A percentile compares a stretch with the other conserved stretches of the same genome.
These are phyloP conservation scores for Exophiala xenobiotica DNA, from an alignment of 2,329 filamentous ascomycete species.

Conservation along the genomic window DNA sequence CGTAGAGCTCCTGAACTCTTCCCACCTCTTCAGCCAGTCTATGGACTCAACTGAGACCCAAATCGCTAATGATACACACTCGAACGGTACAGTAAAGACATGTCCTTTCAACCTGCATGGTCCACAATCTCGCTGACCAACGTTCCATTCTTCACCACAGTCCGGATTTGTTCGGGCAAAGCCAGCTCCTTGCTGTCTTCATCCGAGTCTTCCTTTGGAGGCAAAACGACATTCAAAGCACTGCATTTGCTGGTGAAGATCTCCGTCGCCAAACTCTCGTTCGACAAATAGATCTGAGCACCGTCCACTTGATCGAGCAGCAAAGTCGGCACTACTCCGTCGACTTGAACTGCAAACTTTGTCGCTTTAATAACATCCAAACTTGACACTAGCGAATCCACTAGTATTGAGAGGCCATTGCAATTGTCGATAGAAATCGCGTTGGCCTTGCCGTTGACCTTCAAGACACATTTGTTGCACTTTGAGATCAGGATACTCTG, in stretches of 20 bases:
- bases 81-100: not conserved
- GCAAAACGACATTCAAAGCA: slow-evolving; percentile 82
- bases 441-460: slow-evolving; percentile 90
- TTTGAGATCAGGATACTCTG: slow-evolving; percentile 91
- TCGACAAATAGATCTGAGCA: slow-evolving; percentile 80
- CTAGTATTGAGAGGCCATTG: slow-evolving; percentile 74
- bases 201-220: slow-evolving; percentile 62
- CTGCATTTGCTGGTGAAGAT: slow-evolving; percentile 87
- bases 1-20: not conserved
- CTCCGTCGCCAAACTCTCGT: slow-evolving; percentile 73
- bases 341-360: slow-evolving; percentile 91
- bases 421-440: slow-evolving; percentile 96
- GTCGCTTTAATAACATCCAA: slow-evolving; percentile 94
- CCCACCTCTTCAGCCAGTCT: not conserved
- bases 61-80: slow-evolving; percentile 20
- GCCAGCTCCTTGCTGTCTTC: slow-evolving; percentile 86
- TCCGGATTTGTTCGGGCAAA: slow-evolving; percentile 87
- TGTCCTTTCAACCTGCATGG: slow-evolving; percentile 67
- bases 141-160: slow-evolving; percentile 71
- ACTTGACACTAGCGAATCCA: slow-evolving; percentile 85
- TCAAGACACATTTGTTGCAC: slow-evolving; percentile 86
- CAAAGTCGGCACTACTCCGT: slow-evolving; percentile 81
- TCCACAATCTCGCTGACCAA: slow-evolving; percentile 93
- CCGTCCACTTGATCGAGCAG: slow-evolving; percentile 92
- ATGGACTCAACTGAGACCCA: slow-evolving; percentile 1